phyloP scores from a whole-genome alignment of 805 yeast species.

The Candida sithepensis region DNA sequence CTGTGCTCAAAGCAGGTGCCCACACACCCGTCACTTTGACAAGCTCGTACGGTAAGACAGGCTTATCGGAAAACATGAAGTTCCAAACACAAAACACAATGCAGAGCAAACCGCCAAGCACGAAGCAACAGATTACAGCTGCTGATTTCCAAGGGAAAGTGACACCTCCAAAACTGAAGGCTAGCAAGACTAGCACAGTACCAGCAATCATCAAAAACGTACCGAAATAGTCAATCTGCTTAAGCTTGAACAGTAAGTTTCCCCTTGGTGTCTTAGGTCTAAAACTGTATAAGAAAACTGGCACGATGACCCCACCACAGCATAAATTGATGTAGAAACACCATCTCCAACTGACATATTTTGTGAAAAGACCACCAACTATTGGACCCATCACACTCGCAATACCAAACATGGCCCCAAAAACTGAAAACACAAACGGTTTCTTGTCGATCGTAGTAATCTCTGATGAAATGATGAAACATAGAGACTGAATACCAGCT shows the following conservation, averaged over 20 bases:
- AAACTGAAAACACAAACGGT: constrained; percentile 35
- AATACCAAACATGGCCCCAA: constrained; percentile 43
- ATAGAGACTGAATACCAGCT: constrained; percentile 59
- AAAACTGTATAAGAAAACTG: constrained; percentile 37
- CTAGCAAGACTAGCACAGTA: constrained; percentile 45
- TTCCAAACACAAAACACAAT: constrained; percentile 38
- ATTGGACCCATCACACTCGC: constrained; percentile 60
- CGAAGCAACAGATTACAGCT: constrained; percentile 44
- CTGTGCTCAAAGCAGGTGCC: constrained; percentile 35
- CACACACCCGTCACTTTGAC: constrained; percentile 30
- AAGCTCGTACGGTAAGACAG: constrained; percentile 45
- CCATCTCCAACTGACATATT: constrained; percentile 66
- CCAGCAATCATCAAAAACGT: constrained; percentile 40
- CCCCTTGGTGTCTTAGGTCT: constrained; percentile 46
- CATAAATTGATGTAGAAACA: constrained; percentile 69
- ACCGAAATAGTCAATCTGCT: constrained; percentile 47
- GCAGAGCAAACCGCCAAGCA: constrained; percentile 40
- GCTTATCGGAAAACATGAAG: constrained; percentile 38
- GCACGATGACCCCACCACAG: constrained; percentile 49
- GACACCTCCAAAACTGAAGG: constrained; percentile 53
- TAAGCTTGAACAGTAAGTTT: constrained; percentile 34
- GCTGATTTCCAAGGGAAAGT: constrained; percentile 52
- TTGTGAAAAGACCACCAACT: constrained; percentile 62
- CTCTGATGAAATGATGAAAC: constrained; percentile 55
- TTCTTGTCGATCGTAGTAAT: constrained; percentile 42